Evolutionary conservation across 2,329 filamentous ascomycete species (phyloP).

Genomic region (Exophiala aquamarina): DNA sequence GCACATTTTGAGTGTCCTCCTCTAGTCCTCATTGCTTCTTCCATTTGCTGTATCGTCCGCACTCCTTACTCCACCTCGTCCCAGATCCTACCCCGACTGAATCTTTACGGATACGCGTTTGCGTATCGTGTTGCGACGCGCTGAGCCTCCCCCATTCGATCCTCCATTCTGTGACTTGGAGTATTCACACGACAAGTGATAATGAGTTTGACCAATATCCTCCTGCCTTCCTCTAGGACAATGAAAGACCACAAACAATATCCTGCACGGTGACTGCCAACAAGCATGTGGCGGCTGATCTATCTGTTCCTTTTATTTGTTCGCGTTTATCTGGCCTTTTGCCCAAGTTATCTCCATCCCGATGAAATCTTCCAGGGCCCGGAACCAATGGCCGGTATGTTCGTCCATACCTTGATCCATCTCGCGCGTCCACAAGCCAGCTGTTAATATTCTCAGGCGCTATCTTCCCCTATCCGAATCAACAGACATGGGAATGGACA

Average conservation of each 20-base stretch:
- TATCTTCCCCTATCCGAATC: constrained; percentile 88
- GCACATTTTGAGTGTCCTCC: too few relatives aligned
- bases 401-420: not conserved
- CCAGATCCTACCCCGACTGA: too few relatives aligned
- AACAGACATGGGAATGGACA: constrained; percentile 94
- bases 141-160: too few relatives aligned
- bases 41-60: too few relatives aligned
- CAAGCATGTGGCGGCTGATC: constrained; percentile 81
- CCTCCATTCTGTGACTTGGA: too few relatives aligned
- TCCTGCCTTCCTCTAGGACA: constrained; percentile 12
- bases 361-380: constrained; percentile 99
- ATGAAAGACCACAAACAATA: constrained; percentile 18
- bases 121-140: too few relatives aligned
- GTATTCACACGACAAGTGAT: too few relatives aligned
- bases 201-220: constrained; percentile 18
- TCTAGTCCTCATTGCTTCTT: too few relatives aligned
- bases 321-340: constrained; percentile 89
- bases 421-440: not conserved
- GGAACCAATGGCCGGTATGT: constrained; percentile 90
- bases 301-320: constrained; percentile 83
- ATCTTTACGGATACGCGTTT: too few relatives aligned
- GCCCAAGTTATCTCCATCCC: constrained; percentile 93
- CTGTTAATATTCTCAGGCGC: constrained; percentile 60
- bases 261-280: constrained; percentile 17
- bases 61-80: too few relatives aligned